Evolutionary conservation across 345 rosid genomes (phyloP).

Genomic region (Eutrema yunnanense): DNA sequence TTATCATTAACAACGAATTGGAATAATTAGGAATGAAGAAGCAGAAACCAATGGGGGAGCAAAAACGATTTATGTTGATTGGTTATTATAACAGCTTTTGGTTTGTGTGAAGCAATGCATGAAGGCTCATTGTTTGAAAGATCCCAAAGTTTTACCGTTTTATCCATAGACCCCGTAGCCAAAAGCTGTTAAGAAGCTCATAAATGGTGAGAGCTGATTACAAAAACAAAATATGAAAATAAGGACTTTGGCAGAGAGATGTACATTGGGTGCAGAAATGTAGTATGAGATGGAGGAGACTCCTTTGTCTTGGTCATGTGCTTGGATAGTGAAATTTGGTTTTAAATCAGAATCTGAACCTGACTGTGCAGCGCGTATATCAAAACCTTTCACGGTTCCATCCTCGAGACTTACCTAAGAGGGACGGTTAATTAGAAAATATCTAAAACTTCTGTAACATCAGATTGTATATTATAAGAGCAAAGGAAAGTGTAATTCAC

Average conservation of each 20-base stretch:
- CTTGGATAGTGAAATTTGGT: no score
- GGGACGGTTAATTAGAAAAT: not conserved
- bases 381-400: slow-evolving; percentile 85
- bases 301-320: slow-evolving; percentile 72
- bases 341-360: no score
- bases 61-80: not conserved
- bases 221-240: not conserved
- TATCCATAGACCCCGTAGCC: slow-evolving; percentile 54
- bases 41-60: not conserved
- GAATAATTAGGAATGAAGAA: not conserved
- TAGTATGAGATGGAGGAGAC: slow-evolving; percentile 63
- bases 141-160: slow-evolving; percentile 79
- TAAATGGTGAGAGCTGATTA: slow-evolving; percentile 4
- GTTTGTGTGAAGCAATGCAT: slow-evolving; percentile 51
- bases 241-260: not conserved
- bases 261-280: slow-evolving; percentile 46
- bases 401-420: slow-evolving; percentile 74
- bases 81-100: slow-evolving; percentile 61
- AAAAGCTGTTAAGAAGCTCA: slow-evolving; percentile 35
- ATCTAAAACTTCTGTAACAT: not conserved
- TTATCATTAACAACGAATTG: not conserved
- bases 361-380: slow-evolving; percentile 51
- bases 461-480: not conserved
- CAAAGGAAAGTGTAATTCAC: slow-evolving; percentile 33
- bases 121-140: slow-evolving; percentile 75